Base-by-base conservation (phyloP, 495 filamentous ascomycete genomes). In the Annulohypoxylon nitens region DNA sequence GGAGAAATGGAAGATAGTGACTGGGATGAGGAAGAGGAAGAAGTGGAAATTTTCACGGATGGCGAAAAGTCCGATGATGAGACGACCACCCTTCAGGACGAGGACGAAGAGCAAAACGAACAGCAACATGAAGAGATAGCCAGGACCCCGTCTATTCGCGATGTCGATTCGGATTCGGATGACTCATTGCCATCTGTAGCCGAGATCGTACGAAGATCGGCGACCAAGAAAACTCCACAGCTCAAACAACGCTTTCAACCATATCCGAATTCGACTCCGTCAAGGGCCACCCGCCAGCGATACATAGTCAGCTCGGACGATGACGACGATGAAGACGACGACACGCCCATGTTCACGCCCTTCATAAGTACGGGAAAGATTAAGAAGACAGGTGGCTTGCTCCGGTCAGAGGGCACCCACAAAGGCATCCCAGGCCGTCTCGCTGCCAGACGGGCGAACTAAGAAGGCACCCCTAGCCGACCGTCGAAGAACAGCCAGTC, bases 281-380 rank as follows among this genome's bases (percentile, higher is more conserved):
- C 53, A 11, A 57, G 30, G 2, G 0, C 18, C 6, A 37, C 30
- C 30, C 30, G n/a, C 20, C 33, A 9, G 7, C 14, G 8, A 5
- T 34, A n/a, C 53, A 2, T 20, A 37, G 20, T 33, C 53, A 37
- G 51, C 9, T 55, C 53, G 4, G 33, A 57, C 9, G 26, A 34
- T 12, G 53, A 57, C n/a, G 53, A 57, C 7, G 30, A 36, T 26
- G 50, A 54, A 5, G 50, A 54, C 53, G 53, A 57, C 33, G 53
- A 57, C 12, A 33, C 18, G 20, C 18, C 20, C 0, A 37, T 37
- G 4, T 18, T 37, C 30, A 36, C 53, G 20, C 33, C 53, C 14
- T 36, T 8, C 33, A 37, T 9, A 12, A 57, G 16, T 1, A 20
- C 53, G 5, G 33, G 53, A 8, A 57, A 10, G 33, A 10, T 8